Conservation (phyloP, 371 early-diverging fungal genomes). For the Lichtheimia corymbifera region DNA sequence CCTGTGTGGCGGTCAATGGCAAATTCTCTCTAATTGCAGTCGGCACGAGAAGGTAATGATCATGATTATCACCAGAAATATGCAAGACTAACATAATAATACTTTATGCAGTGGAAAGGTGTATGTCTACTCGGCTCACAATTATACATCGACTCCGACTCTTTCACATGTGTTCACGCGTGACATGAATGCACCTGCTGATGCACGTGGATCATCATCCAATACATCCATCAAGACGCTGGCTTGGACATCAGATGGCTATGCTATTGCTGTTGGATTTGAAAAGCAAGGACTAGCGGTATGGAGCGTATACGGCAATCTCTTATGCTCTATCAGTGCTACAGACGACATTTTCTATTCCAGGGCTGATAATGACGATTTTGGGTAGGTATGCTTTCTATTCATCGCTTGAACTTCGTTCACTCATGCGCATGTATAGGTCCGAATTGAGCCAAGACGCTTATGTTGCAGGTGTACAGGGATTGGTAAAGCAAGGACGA, state of each 20-base stretch:
- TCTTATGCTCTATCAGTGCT: slow-evolving; percentile 60
- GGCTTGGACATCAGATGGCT: slow-evolving; percentile 80
- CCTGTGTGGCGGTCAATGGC: slow-evolving; percentile 42
- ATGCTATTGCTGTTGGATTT: slow-evolving; percentile 75
- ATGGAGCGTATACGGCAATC: slow-evolving; percentile 81
- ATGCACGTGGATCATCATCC: background rate
- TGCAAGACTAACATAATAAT: too few species aligned
- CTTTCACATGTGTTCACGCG: slow-evolving; percentile 34
- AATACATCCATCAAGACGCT: slow-evolving; percentile 33
- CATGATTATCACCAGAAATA: background rate
- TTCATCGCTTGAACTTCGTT: background rate
- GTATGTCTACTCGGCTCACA: slow-evolving; percentile 41
- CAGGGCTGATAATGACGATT: slow-evolving; percentile 13
- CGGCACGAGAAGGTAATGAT: slow-evolving; percentile 36
- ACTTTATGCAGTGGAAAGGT: slow-evolving; percentile 25
- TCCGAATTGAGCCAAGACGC: slow-evolving; percentile 43
- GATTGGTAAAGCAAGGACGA: slow-evolving; percentile 47
- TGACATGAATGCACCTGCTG: slow-evolving; percentile 8
- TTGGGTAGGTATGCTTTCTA: background rate
- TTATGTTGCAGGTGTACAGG: slow-evolving; percentile 60
- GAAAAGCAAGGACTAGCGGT: slow-evolving; percentile 62
- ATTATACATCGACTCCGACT: slow-evolving; percentile 29
- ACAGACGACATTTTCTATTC: slow-evolving; percentile 34
- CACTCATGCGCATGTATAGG: slow-evolving; percentile 3
- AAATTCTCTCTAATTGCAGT: slow-evolving; percentile 50